Evolutionary conservation across 192 early-diverging fungal species (phyloP).

Genomic region (Gaertneriomyces semiglobifer): DNA sequence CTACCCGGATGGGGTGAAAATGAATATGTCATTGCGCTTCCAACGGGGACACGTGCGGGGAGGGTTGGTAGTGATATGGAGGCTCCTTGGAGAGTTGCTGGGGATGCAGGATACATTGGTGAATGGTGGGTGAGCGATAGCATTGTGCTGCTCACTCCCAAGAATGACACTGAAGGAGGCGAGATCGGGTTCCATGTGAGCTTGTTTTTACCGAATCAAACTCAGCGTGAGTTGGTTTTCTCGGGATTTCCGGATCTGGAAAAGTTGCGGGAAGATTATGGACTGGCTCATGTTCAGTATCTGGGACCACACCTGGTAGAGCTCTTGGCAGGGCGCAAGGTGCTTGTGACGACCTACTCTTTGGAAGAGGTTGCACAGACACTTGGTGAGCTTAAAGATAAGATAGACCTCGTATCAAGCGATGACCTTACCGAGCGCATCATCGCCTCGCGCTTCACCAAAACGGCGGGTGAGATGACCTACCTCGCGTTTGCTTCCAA

Average conservation of each 20-base stretch:
- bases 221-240: constrained; percentile 40
- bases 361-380: constrained; percentile 9
- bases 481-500: constrained; percentile 60
- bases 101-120: constrained; percentile 40
- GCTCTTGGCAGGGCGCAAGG: background rate
- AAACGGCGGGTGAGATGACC: constrained; percentile 72
- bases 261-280: background rate
- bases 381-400: background rate
- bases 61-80: constrained; percentile 41
- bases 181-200: constrained; percentile 11
- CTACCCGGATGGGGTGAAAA: background rate
- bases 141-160: constrained; percentile 27
- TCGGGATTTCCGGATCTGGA: constrained; percentile 14
- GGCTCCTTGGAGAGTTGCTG: constrained; percentile 33
- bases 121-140: constrained; percentile 31
- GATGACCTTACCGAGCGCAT: constrained; percentile 57
- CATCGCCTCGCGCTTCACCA: constrained; percentile 72
- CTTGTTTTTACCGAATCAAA: constrained; percentile 35
- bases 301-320: background rate
- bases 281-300: background rate
- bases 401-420: constrained; percentile 13
- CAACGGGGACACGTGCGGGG: constrained; percentile 28
- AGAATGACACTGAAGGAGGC: background rate
- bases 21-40: constrained; percentile 21
- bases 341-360: constrained; percentile 3